A percentile compares a stretch with the other conserved stretches of the same genome.
Evolutionary conservation across 2,329 filamentous ascomycete genomes (phyloP).

Genomic region (Colletotrichum tropicale): DNA sequence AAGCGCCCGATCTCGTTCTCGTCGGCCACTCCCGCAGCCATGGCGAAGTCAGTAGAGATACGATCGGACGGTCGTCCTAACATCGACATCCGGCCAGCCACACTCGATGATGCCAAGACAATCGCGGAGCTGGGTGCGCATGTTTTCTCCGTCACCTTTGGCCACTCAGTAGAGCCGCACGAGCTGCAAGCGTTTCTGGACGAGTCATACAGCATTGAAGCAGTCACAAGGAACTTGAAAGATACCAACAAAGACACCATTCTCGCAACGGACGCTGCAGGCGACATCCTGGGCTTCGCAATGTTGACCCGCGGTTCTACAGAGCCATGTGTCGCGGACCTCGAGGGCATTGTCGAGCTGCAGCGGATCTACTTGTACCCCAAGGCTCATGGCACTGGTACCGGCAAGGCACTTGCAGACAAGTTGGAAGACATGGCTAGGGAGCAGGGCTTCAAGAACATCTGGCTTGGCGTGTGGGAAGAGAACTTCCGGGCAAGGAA

Average conservation of each 20-base stretch:
- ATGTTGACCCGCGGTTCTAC: constrained; percentile 38
- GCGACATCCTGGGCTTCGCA: constrained; percentile 41
- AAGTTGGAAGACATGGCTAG: constrained; percentile 35
- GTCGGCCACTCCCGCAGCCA: neutral
- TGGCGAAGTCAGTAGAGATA: neutral
- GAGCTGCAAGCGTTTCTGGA: constrained; percentile 42
- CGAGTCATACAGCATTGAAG: constrained; percentile 39
- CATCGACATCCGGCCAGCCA: neutral
- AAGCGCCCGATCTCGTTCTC: neutral
- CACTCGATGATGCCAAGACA: constrained; percentile 25
- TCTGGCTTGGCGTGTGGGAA: constrained; percentile 55
- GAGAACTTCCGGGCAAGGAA: constrained; percentile 42
- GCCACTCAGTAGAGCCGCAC: constrained; percentile 40
- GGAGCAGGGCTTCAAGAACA: constrained; percentile 37
- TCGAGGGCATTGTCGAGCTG: constrained; percentile 39
- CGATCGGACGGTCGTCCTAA: neutral
- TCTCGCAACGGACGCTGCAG: constrained; percentile 22
- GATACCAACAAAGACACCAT: constrained; percentile 29
- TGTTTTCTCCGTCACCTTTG: constrained; percentile 45
- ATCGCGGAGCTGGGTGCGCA: constrained; percentile 38
- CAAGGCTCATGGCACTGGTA: constrained; percentile 38
- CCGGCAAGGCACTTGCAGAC: constrained; percentile 37
- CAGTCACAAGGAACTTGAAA: constrained; percentile 27
- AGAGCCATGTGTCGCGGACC: constrained; percentile 40
- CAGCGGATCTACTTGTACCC: constrained; percentile 46